Evolutionary conservation across 2,329 filamentous ascomycete genomes (phyloP), one percentile per base, ranked within the genome.

Genomic region (Aspergillus sp.): DNA sequence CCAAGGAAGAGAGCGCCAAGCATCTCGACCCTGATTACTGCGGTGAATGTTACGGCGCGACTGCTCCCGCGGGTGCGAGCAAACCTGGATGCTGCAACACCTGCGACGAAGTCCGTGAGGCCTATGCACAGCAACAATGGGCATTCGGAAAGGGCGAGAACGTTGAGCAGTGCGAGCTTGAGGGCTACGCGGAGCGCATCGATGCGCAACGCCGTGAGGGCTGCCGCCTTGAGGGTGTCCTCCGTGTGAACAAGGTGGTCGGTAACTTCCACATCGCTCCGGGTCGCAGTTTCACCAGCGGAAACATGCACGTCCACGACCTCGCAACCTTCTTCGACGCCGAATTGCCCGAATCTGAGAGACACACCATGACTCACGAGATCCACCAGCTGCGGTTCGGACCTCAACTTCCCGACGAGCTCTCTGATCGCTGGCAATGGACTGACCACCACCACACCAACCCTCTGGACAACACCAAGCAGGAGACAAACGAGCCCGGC

Each of bases 191-290:
- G 62, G 91, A 97, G 78, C 90, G 89, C 69, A 83, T 99, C 61
- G 91, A 96, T 73, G 88, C 87, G 64, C 94, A 98, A 80, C 87
- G 93, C 59, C 86, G 88, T 54, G 96, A 99, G 80, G 95, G 95
- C 61, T 99, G 95, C 79, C 91, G 95, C 54, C 90, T 99, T 65
- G 92, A 97, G 76, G 95, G 95, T 61, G 87, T 87, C 41, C 86
- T 99, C 68, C 90, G 91, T 51, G 96, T 99, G 67, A 99, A 99
- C 84, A 99, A 99, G 81, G 95, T 99, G 25, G 86, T 99, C 57
- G 95, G 95, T 59, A 99, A 99, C 82, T 99, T 99, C 84, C 95
- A 99, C 78, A 90, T 99, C 70, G 95, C 96, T 1, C 95, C 95
- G 1, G 95, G 95, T 70, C 91, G 94, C 78, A 94, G 90, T 76